Evolutionary conservation across 169 alveolate genomes (phyloP).

Genomic region (Plasmodium blacklocki): DNA sequence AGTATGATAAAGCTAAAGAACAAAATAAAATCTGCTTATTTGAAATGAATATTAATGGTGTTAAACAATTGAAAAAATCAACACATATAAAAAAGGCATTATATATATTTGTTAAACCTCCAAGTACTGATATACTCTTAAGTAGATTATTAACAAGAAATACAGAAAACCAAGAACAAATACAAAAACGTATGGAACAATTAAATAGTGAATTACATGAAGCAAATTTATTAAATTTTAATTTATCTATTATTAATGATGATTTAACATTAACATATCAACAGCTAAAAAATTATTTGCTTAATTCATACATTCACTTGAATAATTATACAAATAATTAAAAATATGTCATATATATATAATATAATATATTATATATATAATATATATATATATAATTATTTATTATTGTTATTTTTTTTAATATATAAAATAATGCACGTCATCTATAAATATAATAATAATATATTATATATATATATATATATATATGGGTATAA

Average conservation of each 20-base stretch:
- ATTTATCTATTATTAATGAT: slow-evolving; percentile 70
- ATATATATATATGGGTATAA: too few relatives aligned
- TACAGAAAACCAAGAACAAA: slow-evolving; percentile 87
- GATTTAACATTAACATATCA: slow-evolving; percentile 51
- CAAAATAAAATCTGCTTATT: slow-evolving; percentile 86
- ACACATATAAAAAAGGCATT: slow-evolving; percentile 78
- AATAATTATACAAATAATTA: background rate
- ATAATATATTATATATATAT: too few relatives aligned
- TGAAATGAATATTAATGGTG: slow-evolving; percentile 93
- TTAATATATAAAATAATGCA: too few relatives aligned
- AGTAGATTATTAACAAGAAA: slow-evolving; percentile 89
- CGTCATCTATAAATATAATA: too few relatives aligned
- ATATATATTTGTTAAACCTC: slow-evolving; percentile 86
- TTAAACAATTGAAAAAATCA: slow-evolving; percentile 78
- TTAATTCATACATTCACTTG: slow-evolving; percentile 20
- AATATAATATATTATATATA: too few relatives aligned
- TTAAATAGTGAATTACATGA: slow-evolving; percentile 88
- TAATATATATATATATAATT: slow-evolving; percentile 7
- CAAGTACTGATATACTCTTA: slow-evolving; percentile 82
- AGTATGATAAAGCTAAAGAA: slow-evolving; percentile 81
- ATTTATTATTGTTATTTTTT: background rate
- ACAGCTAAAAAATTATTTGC: slow-evolving; percentile 16
- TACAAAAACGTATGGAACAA: slow-evolving; percentile 86
- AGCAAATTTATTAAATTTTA: slow-evolving; percentile 70
- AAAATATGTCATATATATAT: background rate